Evolutionary conservation across 1,284 basidiomycete genomes (phyloP).

Genomic region (Somion occarium): DNA sequence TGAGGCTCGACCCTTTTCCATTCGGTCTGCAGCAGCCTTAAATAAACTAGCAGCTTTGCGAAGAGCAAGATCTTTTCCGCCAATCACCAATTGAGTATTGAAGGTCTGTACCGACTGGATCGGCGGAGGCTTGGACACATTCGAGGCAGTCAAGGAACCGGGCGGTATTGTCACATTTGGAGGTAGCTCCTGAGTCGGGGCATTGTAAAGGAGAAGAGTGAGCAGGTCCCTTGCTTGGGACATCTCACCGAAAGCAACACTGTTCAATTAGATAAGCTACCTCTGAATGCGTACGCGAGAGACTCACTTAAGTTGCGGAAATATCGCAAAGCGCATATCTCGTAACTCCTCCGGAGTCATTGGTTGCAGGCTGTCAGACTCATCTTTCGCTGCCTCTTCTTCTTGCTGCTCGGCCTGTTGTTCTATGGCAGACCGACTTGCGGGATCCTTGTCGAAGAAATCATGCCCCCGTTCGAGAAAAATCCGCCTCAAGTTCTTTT

Average conservation of each 20-base stretch:
- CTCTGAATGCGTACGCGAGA: not conserved
- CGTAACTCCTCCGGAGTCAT: conserved; percentile 74
- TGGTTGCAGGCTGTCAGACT: conserved; percentile 28
- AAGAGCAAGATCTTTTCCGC: conserved; percentile 73
- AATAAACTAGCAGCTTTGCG: conserved; percentile 67
- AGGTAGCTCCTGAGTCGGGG: conserved; percentile 25
- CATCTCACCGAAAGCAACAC: conserved; percentile 74
- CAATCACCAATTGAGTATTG: conserved; percentile 66
- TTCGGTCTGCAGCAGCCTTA: conserved; percentile 59
- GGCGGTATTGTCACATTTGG: not conserved
- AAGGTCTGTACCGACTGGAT: conserved; percentile 70
- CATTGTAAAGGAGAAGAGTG: conserved; percentile 36
- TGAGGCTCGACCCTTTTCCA: conserved; percentile 56
- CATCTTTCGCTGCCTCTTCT: conserved; percentile 24
- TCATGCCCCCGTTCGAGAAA: conserved; percentile 68
- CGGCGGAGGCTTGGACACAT: conserved; percentile 58
- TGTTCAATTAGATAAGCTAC: conserved; percentile 26
- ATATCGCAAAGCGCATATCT: conserved; percentile 66
- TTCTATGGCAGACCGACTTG: conserved; percentile 12
- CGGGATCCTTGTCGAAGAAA: conserved; percentile 58
- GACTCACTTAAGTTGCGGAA: conserved; percentile 66
- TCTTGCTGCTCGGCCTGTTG: conserved; percentile 18
- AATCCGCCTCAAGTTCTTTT: conserved; percentile 61
- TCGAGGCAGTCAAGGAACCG: conserved; percentile 46
- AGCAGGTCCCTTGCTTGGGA: conserved; percentile 67